phyloP scores from a whole-genome alignment of 2,329 filamentous ascomycete species.

The Colletotrichum orbiculare region DNA sequence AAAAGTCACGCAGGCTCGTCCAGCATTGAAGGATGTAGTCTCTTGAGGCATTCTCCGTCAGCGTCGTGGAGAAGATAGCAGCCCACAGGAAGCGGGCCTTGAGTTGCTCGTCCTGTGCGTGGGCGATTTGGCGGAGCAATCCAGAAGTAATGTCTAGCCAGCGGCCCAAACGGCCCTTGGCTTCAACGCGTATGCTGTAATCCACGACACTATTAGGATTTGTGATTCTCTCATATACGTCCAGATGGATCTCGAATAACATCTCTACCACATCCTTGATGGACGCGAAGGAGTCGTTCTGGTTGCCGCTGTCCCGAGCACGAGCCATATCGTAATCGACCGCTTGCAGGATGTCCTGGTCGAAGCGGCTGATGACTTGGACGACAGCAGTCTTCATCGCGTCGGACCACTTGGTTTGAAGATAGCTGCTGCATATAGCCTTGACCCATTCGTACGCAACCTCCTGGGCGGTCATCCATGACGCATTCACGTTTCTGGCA shows the following conservation, averaged over 20 bases:
- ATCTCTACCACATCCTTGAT: slow-evolving; percentile 60
- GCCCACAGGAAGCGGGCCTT: slow-evolving; percentile 69
- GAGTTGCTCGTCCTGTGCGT: slow-evolving; percentile 51
- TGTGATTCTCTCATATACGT: slow-evolving; percentile 68
- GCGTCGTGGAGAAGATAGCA: slow-evolving; percentile 63
- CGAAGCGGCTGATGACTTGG: slow-evolving; percentile 65
- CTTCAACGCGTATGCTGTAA: slow-evolving; percentile 58
- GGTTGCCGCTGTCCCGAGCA: not conserved
- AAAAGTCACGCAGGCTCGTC: slow-evolving; percentile 66
- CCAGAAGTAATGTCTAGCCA: slow-evolving; percentile 64
- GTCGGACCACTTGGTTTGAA: slow-evolving; percentile 67
- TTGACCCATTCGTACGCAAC: slow-evolving; percentile 69
- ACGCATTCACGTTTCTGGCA: slow-evolving; percentile 57
- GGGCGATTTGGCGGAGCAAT: slow-evolving; percentile 51
- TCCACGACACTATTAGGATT: slow-evolving; percentile 67
- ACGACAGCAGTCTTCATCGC: slow-evolving; percentile 66
- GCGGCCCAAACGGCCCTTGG: slow-evolving; percentile 60
- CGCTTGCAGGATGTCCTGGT: slow-evolving; percentile 62
- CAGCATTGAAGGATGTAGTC: slow-evolving; percentile 69
- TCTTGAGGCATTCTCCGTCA: slow-evolving; percentile 62
- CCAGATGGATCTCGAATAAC: slow-evolving; percentile 71
- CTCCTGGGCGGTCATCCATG: slow-evolving; percentile 67
- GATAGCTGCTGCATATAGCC: slow-evolving; percentile 62
- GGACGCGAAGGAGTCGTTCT: slow-evolving; percentile 13
- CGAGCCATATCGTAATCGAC: slow-evolving; percentile 54